phyloP scores from a whole-genome alignment of 768 basidiomycete genomes.

The Tylopilus balloui region DNA sequence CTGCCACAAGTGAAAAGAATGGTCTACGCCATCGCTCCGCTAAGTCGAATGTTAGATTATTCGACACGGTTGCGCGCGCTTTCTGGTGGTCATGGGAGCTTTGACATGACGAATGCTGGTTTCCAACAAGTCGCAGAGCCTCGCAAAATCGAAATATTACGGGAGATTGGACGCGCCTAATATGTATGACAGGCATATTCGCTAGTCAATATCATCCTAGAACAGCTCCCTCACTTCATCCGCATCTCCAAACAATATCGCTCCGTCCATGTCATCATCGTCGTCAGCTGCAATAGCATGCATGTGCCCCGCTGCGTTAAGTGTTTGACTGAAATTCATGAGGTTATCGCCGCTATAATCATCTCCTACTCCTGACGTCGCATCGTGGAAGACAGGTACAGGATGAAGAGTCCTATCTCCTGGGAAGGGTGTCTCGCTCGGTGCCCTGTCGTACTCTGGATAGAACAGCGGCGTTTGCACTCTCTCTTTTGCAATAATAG shows the following conservation, averaged over 20 bases:
- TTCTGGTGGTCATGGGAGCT: constrained; percentile 76
- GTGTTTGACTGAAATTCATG: constrained; percentile 71
- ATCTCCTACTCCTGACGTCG: constrained; percentile 24
- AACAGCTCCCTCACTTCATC: constrained; percentile 66
- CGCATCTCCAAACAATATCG: constrained; percentile 75
- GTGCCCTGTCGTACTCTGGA: constrained; percentile 51
- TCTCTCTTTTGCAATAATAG: constrained; percentile 27
- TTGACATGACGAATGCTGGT: constrained; percentile 77
- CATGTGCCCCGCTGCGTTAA: constrained; percentile 54
- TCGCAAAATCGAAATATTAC: constrained; percentile 67
- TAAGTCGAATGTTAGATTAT: constrained; percentile 81
- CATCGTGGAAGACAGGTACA: constrained; percentile 43
- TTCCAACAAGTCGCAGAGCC: constrained; percentile 62
- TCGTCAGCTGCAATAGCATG: constrained; percentile 61
- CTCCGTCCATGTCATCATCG: constrained; percentile 72
- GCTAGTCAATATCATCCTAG: constrained; percentile 19
- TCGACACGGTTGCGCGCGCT: constrained; percentile 72
- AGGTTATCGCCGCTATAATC: constrained; percentile 48
- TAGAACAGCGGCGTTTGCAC: constrained; percentile 69
- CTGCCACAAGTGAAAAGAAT: constrained; percentile 51
- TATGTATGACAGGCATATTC: constrained; percentile 7
- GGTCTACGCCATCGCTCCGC: constrained; percentile 68
- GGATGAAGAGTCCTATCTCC: constrained; percentile 32
- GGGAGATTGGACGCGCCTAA: constrained; percentile 72
- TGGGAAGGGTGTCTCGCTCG: constrained; percentile 34